A percentile compares a stretch with the other conserved stretches of the same genome.
These are phyloP conservation scores for Calonectria hawksworthii DNA, from an alignment of 2,329 filamentous ascomycete species.

Conservation along the genomic window DNA sequence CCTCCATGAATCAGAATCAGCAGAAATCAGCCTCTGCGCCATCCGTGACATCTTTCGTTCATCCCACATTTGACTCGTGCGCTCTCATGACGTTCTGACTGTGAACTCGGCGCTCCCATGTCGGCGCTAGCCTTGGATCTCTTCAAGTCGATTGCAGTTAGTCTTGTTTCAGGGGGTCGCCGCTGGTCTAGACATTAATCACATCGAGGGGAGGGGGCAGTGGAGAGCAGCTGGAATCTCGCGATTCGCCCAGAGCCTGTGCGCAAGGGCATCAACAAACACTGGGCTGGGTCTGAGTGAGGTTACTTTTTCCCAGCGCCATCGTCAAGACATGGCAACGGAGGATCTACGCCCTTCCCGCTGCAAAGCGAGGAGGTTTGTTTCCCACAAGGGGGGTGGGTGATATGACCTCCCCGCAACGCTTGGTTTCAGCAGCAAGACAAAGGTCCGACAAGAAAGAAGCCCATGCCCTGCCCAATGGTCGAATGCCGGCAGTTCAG, in stretches of 20 bases:
- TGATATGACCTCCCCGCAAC: constrained; percentile 1
- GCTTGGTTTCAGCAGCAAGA: constrained; percentile 1
- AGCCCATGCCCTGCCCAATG: constrained; percentile 8
- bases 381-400: constrained; percentile 1
- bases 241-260: constrained; percentile 24
- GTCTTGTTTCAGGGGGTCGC: constrained; percentile 45
- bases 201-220: constrained; percentile 27
- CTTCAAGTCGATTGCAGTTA: constrained; percentile 39
- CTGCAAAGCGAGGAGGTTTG: constrained; percentile 1
- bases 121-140: constrained; percentile 39
- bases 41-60: neutral
- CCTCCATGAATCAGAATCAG: neutral
- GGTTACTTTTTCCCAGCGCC: constrained; percentile 21
- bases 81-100: constrained; percentile 22
- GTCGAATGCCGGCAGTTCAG: constrained; percentile 19
- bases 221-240: constrained; percentile 41
- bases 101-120: constrained; percentile 34
- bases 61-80: constrained; percentile 17
- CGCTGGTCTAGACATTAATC: constrained; percentile 41
- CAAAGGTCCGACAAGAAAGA: neutral
- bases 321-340: constrained; percentile 19
- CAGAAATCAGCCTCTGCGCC: neutral
- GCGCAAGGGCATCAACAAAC: constrained; percentile 33
- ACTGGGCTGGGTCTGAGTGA: constrained; percentile 13
- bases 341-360: constrained; percentile 30